Conservation (phyloP, 345 rosid species). For the Sisymbrium altissimum region DNA sequence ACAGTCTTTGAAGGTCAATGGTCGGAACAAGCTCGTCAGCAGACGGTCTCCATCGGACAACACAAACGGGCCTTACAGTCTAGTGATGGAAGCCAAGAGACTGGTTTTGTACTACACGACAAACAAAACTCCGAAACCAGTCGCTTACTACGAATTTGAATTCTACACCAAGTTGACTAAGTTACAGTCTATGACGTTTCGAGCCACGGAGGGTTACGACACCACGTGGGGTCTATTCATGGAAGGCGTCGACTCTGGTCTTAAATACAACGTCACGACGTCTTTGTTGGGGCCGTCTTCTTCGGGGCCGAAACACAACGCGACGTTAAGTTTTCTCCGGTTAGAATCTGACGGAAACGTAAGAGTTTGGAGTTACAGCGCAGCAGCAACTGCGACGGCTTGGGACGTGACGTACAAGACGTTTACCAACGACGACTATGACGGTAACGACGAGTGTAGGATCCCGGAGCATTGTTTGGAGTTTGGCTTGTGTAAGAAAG, state of each 20-base stretch:
- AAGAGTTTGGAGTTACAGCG: neutral
- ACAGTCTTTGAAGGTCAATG: neutral
- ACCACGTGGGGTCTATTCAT: conserved; percentile 29
- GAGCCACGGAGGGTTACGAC: neutral
- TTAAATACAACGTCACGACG: neutral
- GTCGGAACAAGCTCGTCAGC: neutral
- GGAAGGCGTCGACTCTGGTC: neutral
- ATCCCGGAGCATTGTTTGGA: conserved; percentile 28
- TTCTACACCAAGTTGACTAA: neutral
- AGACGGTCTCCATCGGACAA: neutral
- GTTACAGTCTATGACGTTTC: neutral
- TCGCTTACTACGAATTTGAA: neutral
- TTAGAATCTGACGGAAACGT: conserved; percentile 3
- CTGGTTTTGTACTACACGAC: neutral
- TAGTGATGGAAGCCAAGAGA: neutral
- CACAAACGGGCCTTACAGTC: neutral
- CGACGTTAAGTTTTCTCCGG: neutral
- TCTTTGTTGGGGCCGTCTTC: neutral
- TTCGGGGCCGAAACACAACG: neutral
- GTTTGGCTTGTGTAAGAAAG: conserved; percentile 33
- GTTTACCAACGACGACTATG: conserved; percentile 2
- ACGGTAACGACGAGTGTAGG: conserved; percentile 36
- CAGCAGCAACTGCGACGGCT: neutral
- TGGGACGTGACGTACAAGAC: conserved; percentile 34
- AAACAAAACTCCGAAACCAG: neutral